Percentiles rank a stretch among this genome's conserved stretches.
These are phyloP conservation scores for Eimeria mitis DNA, from an alignment of 169 alveolate genomes.

Conservation along the genomic window DNA sequence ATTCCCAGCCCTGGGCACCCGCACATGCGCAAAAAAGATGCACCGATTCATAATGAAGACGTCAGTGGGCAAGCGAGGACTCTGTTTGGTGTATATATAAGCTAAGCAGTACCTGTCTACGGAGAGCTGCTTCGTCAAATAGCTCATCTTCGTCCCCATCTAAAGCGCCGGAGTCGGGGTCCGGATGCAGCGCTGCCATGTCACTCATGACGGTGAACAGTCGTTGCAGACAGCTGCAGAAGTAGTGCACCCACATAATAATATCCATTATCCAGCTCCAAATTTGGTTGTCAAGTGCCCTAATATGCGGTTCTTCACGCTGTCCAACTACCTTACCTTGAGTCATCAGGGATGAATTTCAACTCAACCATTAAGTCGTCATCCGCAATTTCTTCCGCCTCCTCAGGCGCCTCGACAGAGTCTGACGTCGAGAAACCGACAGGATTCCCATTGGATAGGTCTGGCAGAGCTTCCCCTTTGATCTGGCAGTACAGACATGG, in stretches of 20 bases:
- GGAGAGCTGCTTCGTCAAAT: conserved; percentile 51
- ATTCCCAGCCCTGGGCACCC: conserved; percentile 62
- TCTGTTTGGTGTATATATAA: background rate
- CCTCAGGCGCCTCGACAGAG: conserved; percentile 28
- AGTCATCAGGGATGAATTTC: conserved; percentile 67
- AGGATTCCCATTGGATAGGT: background rate
- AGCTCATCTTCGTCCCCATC: conserved; percentile 79
- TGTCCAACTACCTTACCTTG: conserved; percentile 5
- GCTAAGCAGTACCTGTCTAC: conserved; percentile 43
- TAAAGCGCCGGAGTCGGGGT: conserved; percentile 60
- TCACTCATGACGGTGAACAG: conserved; percentile 74
- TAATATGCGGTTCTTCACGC: background rate
- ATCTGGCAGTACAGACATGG: conserved; percentile 74
- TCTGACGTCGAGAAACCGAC: conserved; percentile 26
- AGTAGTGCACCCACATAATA: background rate
- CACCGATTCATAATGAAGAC: too few relatives aligned
- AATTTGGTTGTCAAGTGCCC: background rate
- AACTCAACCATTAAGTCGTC: conserved; percentile 54
- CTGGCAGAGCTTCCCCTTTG: conserved; percentile 47
- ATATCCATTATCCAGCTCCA: background rate
- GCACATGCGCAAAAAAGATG: background rate
- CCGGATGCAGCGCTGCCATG: conserved; percentile 84
- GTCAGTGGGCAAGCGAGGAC: too few relatives aligned
- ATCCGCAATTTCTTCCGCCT: conserved; percentile 27
- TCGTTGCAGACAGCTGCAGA: conserved; percentile 59